Evolutionary conservation across 495 filamentous ascomycete species (phyloP).

Genomic region (Hypoxylon cercidicola): DNA sequence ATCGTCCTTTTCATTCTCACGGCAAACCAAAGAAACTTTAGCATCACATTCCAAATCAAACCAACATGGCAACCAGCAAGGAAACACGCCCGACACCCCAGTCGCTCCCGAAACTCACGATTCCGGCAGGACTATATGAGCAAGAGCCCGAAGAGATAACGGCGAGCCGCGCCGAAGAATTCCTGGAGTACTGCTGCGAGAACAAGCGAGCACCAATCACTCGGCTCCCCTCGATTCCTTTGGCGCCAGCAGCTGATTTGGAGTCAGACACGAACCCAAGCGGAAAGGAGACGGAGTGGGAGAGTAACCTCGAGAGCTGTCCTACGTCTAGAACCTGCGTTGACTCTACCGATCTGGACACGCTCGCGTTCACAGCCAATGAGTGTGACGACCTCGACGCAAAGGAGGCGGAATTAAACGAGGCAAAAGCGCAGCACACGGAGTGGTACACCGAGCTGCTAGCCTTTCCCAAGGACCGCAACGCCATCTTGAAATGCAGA

Average conservation of each 20-base stretch:
- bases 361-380: conserved; percentile 26
- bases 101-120: conserved; percentile 20
- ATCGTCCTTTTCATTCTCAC: not conserved
- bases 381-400: conserved; percentile 15
- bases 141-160: conserved; percentile 31
- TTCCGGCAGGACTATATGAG: not conserved
- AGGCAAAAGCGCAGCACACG: conserved; percentile 11
- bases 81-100: conserved; percentile 22
- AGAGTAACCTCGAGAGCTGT: no score
- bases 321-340: not conserved
- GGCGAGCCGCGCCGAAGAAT: conserved; percentile 1
- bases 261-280: not conserved
- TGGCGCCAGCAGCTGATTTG: not conserved
- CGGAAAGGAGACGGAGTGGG: not conserved
- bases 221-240: conserved; percentile 3
- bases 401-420: not conserved
- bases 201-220: conserved; percentile 24
- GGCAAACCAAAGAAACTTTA: not conserved
- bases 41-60: not conserved
- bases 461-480: not conserved
- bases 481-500: not conserved
- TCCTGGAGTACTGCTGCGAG: conserved; percentile 18
- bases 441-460: conserved; percentile 7
- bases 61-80: conserved; percentile 11
- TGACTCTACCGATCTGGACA: not conserved